These are phyloP conservation scores for Pythium aquatile DNA, from an alignment of 352 stramenopile species.

Conservation along the genomic window DNA sequence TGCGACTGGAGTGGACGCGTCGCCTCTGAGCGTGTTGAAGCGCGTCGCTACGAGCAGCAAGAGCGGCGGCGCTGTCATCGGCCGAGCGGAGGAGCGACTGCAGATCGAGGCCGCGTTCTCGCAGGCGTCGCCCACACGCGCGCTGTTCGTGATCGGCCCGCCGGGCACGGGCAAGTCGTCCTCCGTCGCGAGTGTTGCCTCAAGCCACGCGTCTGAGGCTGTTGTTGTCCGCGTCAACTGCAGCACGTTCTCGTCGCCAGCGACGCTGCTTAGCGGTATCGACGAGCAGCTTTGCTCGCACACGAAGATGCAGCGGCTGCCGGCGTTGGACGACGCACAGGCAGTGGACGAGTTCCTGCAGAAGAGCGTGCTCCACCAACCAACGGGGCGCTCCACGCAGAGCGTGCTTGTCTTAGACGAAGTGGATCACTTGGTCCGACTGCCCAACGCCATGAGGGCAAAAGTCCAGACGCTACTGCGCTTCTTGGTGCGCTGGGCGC, in stretches of 20 bases:
- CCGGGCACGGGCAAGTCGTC: constrained; percentile 72
- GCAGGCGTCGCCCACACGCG: constrained; percentile 23
- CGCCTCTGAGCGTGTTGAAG: constrained; percentile 10
- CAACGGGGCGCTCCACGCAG: background rate
- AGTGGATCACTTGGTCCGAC: constrained; percentile 57
- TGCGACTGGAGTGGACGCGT: constrained; percentile 31
- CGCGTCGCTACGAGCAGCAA: constrained; percentile 3
- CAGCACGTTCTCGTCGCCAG: constrained; percentile 54
- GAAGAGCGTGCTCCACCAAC: background rate
- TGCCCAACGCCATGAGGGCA: constrained; percentile 38
- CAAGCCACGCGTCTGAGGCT: constrained; percentile 5
- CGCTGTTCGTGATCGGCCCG: constrained; percentile 65
- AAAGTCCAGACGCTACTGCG: constrained; percentile 51
- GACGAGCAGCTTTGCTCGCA: constrained; percentile 30
- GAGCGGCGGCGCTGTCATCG: constrained; percentile 30
- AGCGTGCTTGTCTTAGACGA: constrained; percentile 61
- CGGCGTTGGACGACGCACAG: constrained; percentile 37
- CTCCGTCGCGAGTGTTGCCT: constrained; percentile 45
- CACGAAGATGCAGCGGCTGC: constrained; percentile 21
- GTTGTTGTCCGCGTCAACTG: constrained; percentile 58
- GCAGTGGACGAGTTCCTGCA: constrained; percentile 50
- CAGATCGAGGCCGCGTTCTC: constrained; percentile 33
- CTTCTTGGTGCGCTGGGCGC: constrained; percentile 60
- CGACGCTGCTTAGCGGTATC: constrained; percentile 43
- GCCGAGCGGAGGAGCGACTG: constrained; percentile 38